Evolutionary conservation across 169 alveolate species (phyloP), one percentile per base, ranked within the genome.

Genomic region (Plasmodium gaboni): DNA sequence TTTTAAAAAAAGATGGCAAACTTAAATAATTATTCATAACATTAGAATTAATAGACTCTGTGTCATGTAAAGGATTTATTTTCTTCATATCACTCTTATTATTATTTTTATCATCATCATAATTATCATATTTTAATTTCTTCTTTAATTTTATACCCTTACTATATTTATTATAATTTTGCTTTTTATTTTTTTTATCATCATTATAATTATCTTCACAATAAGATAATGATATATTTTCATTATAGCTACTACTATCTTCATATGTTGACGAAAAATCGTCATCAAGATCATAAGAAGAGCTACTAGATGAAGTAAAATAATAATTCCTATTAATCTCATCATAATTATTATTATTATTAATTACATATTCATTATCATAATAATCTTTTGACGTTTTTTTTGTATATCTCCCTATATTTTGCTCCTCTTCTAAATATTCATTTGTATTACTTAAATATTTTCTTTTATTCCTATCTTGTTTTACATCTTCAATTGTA

Each of bases 51-150:
- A 86, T 10, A 1, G 92, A 71, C 15, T 86, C 87, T 19, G 92
- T 86, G 42, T 86, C 92, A 51, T 86, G 92, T 38, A 86, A 61
- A 0, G 92, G 92, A 48, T 86, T 86, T 7, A 19, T 51, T 6
- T 2, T 51, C 42, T 42, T 78, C 26, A 22, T 24, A 51, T 78
- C 76, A 10, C 48, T 78, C 19, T 15, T 38, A 59, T 64, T 70
- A n/a, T 64, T 44, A 15, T 53, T 38, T 10, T 53, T 17, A 26
- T 13, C 28, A 51, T 71, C 10, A 19, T 71, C 60, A 44, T 42
- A 57, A 42, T 74, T 19, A 22, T 64, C 38, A 64, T 59, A 32
- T 26, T 32, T 63, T 73, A 57, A n/a, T 59, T 73, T 22, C 46
- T 38, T 46, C 19, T 73, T 50, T 71, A 55, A 55, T 55, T 55